These are phyloP conservation scores for Rhododendron mucronatum DNA, from an alignment of 148 eudicot genomes.

Conservation along the genomic window DNA sequence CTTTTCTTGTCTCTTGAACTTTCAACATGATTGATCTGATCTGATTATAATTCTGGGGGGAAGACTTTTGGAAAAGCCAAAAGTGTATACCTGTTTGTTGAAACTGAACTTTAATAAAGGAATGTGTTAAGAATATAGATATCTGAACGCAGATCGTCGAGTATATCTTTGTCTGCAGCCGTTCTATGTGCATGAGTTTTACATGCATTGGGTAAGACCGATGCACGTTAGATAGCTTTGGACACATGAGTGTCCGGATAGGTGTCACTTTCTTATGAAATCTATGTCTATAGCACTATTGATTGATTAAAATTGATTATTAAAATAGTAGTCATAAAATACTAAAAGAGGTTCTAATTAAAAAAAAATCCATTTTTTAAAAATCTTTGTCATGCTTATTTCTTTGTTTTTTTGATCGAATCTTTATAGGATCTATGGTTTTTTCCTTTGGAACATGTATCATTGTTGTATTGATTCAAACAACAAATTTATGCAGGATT, in stretches of 20 bases:
- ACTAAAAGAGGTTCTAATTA: neutral
- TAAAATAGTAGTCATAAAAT: neutral
- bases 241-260: neutral
- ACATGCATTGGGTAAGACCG: no score
- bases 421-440: neutral
- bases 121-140: neutral
- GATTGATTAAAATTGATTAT: neutral
- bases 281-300: neutral
- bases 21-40: neutral
- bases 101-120: neutral
- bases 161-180: neutral
- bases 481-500: constrained; percentile 6
- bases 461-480: neutral
- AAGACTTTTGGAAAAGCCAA: neutral
- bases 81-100: neutral
- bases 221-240: neutral
- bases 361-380: neutral
- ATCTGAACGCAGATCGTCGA: neutral
- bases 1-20: neutral
- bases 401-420: neutral
- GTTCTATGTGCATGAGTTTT: neutral
- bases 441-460: neutral
- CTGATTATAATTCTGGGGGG: neutral
- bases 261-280: neutral
- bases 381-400: neutral